Evolutionary conservation across 2,329 filamentous ascomycete genomes (phyloP), one percentile per base, ranked within the genome.

Genomic region (Elsinoe perseae): DNA sequence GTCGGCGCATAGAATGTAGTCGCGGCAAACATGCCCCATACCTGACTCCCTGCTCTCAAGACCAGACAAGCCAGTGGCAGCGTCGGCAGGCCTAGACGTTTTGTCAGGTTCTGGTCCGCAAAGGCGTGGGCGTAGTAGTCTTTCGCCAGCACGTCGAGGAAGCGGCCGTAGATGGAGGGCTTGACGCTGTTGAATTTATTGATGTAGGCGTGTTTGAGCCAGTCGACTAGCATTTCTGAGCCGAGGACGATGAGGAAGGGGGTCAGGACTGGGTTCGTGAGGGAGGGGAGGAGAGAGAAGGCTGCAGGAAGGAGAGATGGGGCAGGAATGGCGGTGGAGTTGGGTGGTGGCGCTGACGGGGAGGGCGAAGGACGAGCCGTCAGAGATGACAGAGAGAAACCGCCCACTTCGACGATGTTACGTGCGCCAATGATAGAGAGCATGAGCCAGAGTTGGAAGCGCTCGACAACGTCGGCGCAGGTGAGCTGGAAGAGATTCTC

Each of bases 61-160:
- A 98, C 96, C 48, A 98, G 83, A 64, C 91, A 97, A 1, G 91
- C 92, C 0, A 98, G 78, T 0, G 93, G 93, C 46, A 98, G 87
- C 27, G 97, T 85, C 0, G 93, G 93, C 0, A 98, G 77, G 0
- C 93, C 93, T 0, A 98, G 81, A 16, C 93, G 83, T 58, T 91
- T 87, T 3, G 89, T 95, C 1, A 98, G 76, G 21, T 95, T 92
- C 23, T 93, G 91, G 21, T 95, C 87, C 10, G 85, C 84, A 67
- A 98, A 98, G 2, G 92, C 92, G 68, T 96, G 92, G 0, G 90
- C 92, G 68, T 98, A 98, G 72, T 98, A 98, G 69, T 98, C 93
- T 70, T 97, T 97, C 62, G 90, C 91, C 6, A 98, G 75, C 3
- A 98, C 88, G 66, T 98, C 95, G 14, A 97, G 80, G 67, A 93